phyloP scores from a whole-genome alignment of 2,329 filamentous ascomycete species.

The Fonsecaea nubica region DNA sequence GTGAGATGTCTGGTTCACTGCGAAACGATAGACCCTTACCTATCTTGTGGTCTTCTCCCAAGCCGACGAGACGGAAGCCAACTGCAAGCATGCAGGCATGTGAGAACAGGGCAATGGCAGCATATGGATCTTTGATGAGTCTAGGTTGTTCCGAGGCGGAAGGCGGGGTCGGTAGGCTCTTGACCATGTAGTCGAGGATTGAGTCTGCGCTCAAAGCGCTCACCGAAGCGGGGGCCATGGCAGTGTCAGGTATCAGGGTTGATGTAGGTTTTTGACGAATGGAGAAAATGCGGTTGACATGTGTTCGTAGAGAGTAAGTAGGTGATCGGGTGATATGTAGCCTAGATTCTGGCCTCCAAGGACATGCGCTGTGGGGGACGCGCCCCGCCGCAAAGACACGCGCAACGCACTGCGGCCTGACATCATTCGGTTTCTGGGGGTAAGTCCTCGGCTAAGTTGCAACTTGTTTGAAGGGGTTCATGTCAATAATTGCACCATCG shows the following conservation, averaged over 20 bases:
- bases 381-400: neutral
- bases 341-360: neutral
- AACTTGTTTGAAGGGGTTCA: neutral
- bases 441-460: slow-evolving; percentile 4
- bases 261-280: neutral
- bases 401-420: neutral
- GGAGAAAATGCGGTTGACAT: neutral
- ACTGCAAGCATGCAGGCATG: slow-evolving; percentile 83
- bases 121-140: slow-evolving; percentile 62
- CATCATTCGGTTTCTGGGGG: neutral
- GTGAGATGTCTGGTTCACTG: slow-evolving; percentile 43
- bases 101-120: slow-evolving; percentile 81
- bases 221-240: slow-evolving; percentile 34
- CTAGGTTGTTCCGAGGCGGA: slow-evolving; percentile 25
- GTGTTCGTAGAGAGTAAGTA: neutral
- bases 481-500: neutral
- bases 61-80: slow-evolving; percentile 79
- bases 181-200: slow-evolving; percentile 40
- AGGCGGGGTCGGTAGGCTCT: slow-evolving; percentile 41
- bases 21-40: slow-evolving; percentile 52
- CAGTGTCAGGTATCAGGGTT: neutral
- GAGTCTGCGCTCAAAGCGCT: slow-evolving; percentile 37
- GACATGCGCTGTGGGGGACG: neutral
- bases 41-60: slow-evolving; percentile 80
- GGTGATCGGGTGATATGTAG: neutral